phyloP scores from a whole-genome alignment of 164 flowering plant genomes.

The Tinospora cordifolia region DNA sequence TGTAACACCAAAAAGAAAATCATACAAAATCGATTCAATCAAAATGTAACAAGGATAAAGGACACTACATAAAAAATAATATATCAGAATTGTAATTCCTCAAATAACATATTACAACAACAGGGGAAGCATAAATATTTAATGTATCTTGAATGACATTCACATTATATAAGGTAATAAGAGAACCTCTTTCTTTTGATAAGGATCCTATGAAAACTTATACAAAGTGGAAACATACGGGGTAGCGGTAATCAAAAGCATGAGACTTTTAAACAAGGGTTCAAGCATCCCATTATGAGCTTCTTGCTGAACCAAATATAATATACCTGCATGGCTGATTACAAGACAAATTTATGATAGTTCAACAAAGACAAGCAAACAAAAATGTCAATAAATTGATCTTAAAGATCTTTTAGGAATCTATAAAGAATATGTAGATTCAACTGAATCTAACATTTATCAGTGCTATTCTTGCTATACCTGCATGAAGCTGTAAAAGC shows the following conservation, averaged over 20 bases:
- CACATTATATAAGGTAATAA: neutral
- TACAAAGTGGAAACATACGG: conserved; percentile 56
- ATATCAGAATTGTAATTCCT: neutral
- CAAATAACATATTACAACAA: neutral
- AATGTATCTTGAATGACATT: neutral
- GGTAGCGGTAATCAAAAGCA: conserved; percentile 72
- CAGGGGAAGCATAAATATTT: neutral
- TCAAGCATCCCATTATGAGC: conserved; percentile 59
- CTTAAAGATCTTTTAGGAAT: neutral
- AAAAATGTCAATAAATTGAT: neutral
- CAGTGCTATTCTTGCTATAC: conserved; percentile 25
- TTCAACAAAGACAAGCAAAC: neutral
- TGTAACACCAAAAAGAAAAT: conserved; percentile 26
- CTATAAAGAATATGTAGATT: neutral
- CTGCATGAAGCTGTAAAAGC: conserved; percentile 84
- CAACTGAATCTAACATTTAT: conserved; percentile 3
- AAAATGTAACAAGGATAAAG: neutral
- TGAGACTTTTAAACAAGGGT: conserved; percentile 66
- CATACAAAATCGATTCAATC: conserved; percentile 3
- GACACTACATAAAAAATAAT: neutral
- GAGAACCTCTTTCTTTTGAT: neutral
- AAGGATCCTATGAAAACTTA: neutral
- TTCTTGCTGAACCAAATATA: conserved; percentile 61
- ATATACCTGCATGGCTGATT: conserved; percentile 46
- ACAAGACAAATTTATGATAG: conserved; percentile 1